Percentiles rank a stretch among this genome's conserved stretches.
phyloP scores from a whole-genome alignment of 345 rosid genomes.

The Aethionema arabicum region DNA sequence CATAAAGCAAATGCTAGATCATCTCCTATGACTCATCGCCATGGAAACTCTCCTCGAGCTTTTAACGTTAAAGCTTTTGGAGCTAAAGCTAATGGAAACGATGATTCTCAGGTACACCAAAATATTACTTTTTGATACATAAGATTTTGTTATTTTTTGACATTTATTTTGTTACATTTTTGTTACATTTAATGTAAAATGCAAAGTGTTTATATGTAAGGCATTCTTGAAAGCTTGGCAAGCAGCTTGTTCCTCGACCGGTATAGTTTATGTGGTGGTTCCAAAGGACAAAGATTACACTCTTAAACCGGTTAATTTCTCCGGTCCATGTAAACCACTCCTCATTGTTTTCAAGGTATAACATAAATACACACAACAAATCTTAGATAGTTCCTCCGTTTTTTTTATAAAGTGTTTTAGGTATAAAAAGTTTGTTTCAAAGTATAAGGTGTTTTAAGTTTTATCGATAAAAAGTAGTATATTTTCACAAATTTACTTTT shows the following conservation, averaged over 20 bases:
- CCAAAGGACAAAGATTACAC: slow-evolving; percentile 53
- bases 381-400: too few relatives aligned
- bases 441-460: too few relatives aligned
- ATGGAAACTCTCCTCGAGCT: slow-evolving; percentile 28
- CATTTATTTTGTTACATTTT: neutral
- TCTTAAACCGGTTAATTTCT: slow-evolving; percentile 62
- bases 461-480: too few relatives aligned
- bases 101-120: slow-evolving; percentile 53
- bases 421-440: too few relatives aligned
- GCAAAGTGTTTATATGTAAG: slow-evolving; percentile 38
- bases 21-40: neutral
- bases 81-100: slow-evolving; percentile 57
- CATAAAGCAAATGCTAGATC: slow-evolving; percentile 22
- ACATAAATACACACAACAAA: neutral
- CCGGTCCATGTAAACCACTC: slow-evolving; percentile 77
- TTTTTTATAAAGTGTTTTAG: too few relatives aligned
- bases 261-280: slow-evolving; percentile 42
- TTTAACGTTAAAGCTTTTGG: slow-evolving; percentile 53
- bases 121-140: neutral
- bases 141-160: neutral
- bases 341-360: slow-evolving; percentile 60
- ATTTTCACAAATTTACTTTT: too few relatives aligned
- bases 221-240: slow-evolving; percentile 65
- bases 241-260: slow-evolving; percentile 59
- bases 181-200: neutral